A percentile compares a stretch with the other conserved stretches of the same genome.
These are phyloP conservation scores for Neurospora discreta DNA, from an alignment of 495 filamentous ascomycete genomes.

Conservation along the genomic window DNA sequence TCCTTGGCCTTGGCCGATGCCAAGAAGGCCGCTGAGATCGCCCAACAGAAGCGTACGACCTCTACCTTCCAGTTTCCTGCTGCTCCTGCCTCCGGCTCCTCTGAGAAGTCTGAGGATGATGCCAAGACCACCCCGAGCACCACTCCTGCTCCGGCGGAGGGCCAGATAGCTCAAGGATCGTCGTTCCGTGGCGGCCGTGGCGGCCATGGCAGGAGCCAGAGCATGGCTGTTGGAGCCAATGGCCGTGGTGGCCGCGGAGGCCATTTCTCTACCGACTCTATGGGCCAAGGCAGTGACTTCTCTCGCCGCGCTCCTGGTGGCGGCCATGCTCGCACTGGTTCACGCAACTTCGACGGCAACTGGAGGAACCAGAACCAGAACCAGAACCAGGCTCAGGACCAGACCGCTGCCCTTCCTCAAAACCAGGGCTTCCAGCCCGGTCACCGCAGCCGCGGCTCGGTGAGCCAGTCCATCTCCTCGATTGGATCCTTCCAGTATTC, in stretches of 20 bases:
- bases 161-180: slow-evolving; percentile 37
- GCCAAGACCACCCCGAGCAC: slow-evolving; percentile 25
- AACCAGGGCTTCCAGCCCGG: slow-evolving; percentile 82
- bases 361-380: slow-evolving; percentile 88
- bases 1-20: slow-evolving; percentile 91
- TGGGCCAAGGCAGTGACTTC: slow-evolving; percentile 44
- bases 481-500: slow-evolving; percentile 86
- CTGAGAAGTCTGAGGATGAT: slow-evolving; percentile 45
- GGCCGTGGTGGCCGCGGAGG: slow-evolving; percentile 36
- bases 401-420: slow-evolving; percentile 45
- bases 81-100: slow-evolving; percentile 48
- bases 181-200: slow-evolving; percentile 34
- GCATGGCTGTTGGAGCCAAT: slow-evolving; percentile 47
- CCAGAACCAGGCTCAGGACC: slow-evolving; percentile 47
- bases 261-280: slow-evolving; percentile 22
- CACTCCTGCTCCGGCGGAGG: slow-evolving; percentile 32
- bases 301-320: slow-evolving; percentile 55
- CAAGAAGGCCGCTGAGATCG: slow-evolving; percentile 93
- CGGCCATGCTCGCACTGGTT: slow-evolving; percentile 67
- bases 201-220: slow-evolving; percentile 50
- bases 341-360: slow-evolving; percentile 93
- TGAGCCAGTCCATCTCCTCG: slow-evolving; percentile 76
- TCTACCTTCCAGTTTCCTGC: slow-evolving; percentile 91
- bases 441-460: slow-evolving; percentile 73
- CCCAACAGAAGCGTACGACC: slow-evolving; percentile 91